These are phyloP conservation scores for Cubamyces sp. DNA, from an alignment of 768 basidiomycete genomes.

Conservation along the genomic window DNA sequence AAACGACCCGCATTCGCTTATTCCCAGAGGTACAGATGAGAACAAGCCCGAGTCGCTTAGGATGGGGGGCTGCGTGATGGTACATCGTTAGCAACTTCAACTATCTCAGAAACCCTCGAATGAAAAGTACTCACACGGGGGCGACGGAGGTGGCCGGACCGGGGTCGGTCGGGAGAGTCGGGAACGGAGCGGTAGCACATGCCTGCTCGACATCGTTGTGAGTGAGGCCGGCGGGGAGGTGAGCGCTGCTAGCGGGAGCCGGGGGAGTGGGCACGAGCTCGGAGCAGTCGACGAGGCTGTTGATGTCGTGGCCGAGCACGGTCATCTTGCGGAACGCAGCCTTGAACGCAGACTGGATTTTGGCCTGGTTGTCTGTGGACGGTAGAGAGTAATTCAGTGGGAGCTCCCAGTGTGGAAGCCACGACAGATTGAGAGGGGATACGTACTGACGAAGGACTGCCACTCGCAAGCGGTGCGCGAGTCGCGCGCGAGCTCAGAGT, in stretches of 20 bases:
- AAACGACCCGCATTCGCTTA: no score
- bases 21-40: no score
- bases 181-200: constrained; percentile 26
- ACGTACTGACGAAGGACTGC: constrained; percentile 31
- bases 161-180: constrained; percentile 25
- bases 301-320: constrained; percentile 14
- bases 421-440: not conserved
- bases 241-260: constrained; percentile 12
- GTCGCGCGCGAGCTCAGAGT: constrained; percentile 31
- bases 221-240: constrained; percentile 31
- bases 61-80: constrained; percentile 3
- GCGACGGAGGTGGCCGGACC: constrained; percentile 27
- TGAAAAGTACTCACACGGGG: constrained; percentile 17
- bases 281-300: constrained; percentile 20
- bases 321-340: constrained; percentile 20
- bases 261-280: constrained; percentile 18
- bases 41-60: not conserved
- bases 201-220: constrained; percentile 34
- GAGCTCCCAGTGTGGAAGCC: no score
- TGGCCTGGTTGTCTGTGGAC: constrained; percentile 27
- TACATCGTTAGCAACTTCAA: not conserved
- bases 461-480: constrained; percentile 32
- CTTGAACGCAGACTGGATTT: constrained; percentile 29
- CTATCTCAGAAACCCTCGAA: not conserved
- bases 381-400: not conserved